A percentile compares a stretch with the other conserved stretches of the same genome.
Evolutionary conservation across 2,329 filamentous ascomycete species (phyloP).

Genomic region (Samsoniella hepiali): DNA sequence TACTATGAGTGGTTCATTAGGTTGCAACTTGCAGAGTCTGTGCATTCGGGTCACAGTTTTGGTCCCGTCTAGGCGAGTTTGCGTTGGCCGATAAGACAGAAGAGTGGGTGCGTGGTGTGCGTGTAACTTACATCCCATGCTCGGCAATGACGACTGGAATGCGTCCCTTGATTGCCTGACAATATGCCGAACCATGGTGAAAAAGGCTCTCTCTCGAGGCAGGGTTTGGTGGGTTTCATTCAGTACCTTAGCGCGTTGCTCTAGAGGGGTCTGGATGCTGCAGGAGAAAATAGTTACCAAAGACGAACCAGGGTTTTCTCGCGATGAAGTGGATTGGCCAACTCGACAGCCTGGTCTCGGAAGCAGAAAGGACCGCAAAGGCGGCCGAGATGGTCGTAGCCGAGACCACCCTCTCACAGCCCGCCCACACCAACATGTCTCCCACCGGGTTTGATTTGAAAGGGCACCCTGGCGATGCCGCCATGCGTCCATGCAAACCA

Average conservation of each 20-base stretch:
- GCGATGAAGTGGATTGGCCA: not conserved
- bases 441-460: too few species aligned
- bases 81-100: not conserved
- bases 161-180: not conserved
- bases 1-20: not conserved
- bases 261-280: not conserved
- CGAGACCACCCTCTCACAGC: too few species aligned
- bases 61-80: not conserved
- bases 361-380: not conserved
- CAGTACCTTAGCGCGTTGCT: not conserved
- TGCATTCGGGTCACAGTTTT: not conserved
- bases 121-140: not conserved
- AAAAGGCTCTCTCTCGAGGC: not conserved
- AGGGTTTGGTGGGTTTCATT: not conserved
- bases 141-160: not conserved
- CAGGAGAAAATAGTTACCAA: not conserved
- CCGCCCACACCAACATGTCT: too few species aligned
- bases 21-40: not conserved
- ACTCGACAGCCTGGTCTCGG: not conserved
- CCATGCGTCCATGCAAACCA: too few species aligned
- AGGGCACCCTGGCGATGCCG: too few species aligned
- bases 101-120: not conserved
- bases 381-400: not conserved
- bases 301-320: not conserved
- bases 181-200: not conserved